phyloP scores from a whole-genome alignment of 306 rosid genomes.

The Cicer cuneatum region DNA sequence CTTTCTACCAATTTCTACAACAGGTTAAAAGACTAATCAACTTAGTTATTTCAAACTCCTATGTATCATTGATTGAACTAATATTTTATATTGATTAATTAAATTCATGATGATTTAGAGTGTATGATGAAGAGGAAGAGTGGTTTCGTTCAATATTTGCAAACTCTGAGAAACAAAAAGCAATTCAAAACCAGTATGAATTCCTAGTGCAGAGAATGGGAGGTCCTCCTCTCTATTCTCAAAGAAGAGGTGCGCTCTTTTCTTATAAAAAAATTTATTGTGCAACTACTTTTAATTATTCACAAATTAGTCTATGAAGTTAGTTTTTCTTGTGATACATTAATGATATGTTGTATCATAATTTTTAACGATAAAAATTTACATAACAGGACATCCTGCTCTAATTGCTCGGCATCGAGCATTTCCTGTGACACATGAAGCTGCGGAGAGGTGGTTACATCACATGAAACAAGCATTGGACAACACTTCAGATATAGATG shows the following conservation, averaged over 20 bases:
- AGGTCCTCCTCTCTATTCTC: conserved; percentile 82
- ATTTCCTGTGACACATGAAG: conserved; percentile 74
- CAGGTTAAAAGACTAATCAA: conserved; percentile 54
- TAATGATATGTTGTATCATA: no score
- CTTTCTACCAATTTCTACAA: conserved; percentile 89
- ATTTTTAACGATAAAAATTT: no score
- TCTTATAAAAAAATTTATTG: no score
- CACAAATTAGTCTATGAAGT: no score
- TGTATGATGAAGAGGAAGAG: conserved; percentile 76
- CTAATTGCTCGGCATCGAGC: conserved; percentile 83
- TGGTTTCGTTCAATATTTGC: conserved; percentile 86
- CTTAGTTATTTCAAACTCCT: no score
- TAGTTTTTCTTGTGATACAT: no score
- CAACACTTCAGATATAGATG: conserved; percentile 61
- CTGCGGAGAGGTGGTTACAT: conserved; percentile 84
- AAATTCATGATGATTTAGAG: conserved; percentile 47
- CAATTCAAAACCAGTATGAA: conserved; percentile 87
- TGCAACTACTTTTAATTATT: no score
- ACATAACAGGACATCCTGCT: conserved; percentile 84
- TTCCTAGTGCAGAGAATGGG: conserved; percentile 90
- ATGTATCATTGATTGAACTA: no score
- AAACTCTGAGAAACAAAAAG: conserved; percentile 65
- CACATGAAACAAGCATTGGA: conserved; percentile 89
- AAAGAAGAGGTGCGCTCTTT: conserved; percentile 65
- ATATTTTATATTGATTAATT: background rate